These are phyloP conservation scores for Ustilago loliicola DNA, from an alignment of 1,284 basidiomycete genomes.

Conservation along the genomic window DNA sequence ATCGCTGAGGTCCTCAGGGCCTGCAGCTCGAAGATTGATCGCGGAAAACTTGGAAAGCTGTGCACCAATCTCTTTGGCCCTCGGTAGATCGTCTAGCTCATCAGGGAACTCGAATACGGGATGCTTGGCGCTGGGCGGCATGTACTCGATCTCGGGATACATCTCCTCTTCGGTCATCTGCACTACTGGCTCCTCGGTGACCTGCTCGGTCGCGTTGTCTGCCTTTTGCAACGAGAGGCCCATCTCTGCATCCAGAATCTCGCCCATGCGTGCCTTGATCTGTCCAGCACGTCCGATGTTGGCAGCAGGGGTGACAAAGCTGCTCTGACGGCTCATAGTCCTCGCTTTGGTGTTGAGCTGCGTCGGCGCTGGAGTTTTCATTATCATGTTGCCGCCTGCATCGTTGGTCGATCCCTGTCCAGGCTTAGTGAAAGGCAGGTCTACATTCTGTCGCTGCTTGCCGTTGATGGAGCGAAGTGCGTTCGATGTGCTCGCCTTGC, in stretches of 20 bases:
- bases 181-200: slow-evolving; percentile 19
- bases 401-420: slow-evolving; percentile 19
- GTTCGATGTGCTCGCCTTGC: slow-evolving; percentile 35
- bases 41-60: slow-evolving; percentile 36
- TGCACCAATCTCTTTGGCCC: slow-evolving; percentile 47
- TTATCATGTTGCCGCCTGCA: slow-evolving; percentile 13
- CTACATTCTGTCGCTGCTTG: slow-evolving; percentile 36
- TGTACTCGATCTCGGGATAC: slow-evolving; percentile 64
- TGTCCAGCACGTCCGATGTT: slow-evolving; percentile 62
- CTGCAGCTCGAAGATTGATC: slow-evolving; percentile 15
- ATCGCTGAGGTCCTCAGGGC: slow-evolving; percentile 34
- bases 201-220: slow-evolving; percentile 30
- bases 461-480: slow-evolving; percentile 45
- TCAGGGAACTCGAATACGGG: slow-evolving; percentile 55
- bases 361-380: slow-evolving; percentile 44
- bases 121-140: slow-evolving; percentile 50
- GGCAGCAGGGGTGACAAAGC: slow-evolving; percentile 62
- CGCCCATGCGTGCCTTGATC: slow-evolving; percentile 63
- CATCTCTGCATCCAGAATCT: slow-evolving; percentile 57
- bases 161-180: slow-evolving; percentile 60
- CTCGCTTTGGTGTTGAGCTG: slow-evolving; percentile 23
- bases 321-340: slow-evolving; percentile 42
- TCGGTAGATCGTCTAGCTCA: slow-evolving; percentile 55
- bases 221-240: slow-evolving; percentile 40
- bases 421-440: slow-evolving; percentile 39